phyloP scores from a whole-genome alignment of 345 rosid genomes.

The Brassica carinata region DNA sequence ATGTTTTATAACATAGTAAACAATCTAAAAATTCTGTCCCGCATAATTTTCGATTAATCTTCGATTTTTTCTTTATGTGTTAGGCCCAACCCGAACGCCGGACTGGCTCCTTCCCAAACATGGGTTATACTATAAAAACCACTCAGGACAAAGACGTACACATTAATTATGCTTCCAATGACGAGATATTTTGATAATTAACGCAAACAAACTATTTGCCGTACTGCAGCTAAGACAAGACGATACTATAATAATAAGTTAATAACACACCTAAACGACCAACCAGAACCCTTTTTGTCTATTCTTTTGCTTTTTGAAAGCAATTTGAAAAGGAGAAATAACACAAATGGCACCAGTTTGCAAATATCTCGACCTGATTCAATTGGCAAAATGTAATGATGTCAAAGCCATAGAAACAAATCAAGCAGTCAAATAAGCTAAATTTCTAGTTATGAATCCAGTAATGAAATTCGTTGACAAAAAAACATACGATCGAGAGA shows the following conservation, averaged over 20 bases:
- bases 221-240: neutral
- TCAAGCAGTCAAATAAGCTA: neutral
- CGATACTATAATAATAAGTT: neutral
- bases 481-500: neutral
- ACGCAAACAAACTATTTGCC: neutral
- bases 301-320: neutral
- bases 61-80: too few species aligned
- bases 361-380: neutral
- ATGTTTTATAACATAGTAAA: too few species aligned
- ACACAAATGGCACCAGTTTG: neutral
- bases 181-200: neutral
- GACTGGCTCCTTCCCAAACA: too few species aligned
- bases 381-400: neutral
- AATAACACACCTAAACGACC: neutral
- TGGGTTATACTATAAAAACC: neutral
- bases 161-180: neutral
- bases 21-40: too few species aligned
- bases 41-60: too few species aligned
- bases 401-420: neutral
- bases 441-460: too few species aligned
- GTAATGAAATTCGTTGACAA: too few species aligned
- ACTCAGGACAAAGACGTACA: neutral
- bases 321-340: neutral
- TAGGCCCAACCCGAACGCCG: too few species aligned
- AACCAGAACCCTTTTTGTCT: neutral